These are phyloP conservation scores for Sambucus nigra DNA, from an alignment of 129 eudicot species.

Conservation along the genomic window DNA sequence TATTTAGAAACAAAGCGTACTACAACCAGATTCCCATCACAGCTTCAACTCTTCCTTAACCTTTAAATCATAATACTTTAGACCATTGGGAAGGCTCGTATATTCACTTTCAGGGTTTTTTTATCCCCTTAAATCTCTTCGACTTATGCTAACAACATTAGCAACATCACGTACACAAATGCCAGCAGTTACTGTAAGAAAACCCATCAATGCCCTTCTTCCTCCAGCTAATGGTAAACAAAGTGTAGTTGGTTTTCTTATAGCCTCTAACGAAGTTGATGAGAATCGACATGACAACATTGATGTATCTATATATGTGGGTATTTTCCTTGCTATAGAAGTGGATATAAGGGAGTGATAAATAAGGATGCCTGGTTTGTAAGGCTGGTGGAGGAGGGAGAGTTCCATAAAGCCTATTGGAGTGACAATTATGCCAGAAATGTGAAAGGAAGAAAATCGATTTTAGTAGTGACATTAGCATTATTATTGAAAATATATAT, in stretches of 20 bases:
- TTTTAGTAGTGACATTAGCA: no score
- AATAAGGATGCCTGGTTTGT: slow-evolving; percentile 33
- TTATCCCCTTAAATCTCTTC: no score
- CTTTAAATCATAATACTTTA: no score
- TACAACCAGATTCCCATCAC: no score
- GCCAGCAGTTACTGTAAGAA: slow-evolving; percentile 60
- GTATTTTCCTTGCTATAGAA: slow-evolving; percentile 18
- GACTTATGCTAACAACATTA: no score
- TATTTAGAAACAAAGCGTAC: slow-evolving; percentile 96
- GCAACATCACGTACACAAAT: no score
- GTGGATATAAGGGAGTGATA: slow-evolving; percentile 22
- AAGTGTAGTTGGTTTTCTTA: slow-evolving; percentile 7
- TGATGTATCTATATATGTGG: slow-evolving; percentile 16
- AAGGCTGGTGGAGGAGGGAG: slow-evolving; percentile 36
- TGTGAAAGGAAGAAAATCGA: no score
- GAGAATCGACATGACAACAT: slow-evolving; percentile 41
- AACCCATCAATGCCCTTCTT: slow-evolving; percentile 58
- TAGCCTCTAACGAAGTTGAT: slow-evolving; percentile 33
- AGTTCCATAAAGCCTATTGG: slow-evolving; percentile 51
- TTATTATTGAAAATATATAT: no score
- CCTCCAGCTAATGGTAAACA: slow-evolving; percentile 27
- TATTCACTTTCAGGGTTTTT: no score
- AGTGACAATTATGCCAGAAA: no score
- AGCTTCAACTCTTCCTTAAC: no score
- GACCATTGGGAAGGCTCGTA: no score